A percentile compares a stretch with the other conserved stretches of the same genome.
phyloP scores from a whole-genome alignment of 2,329 filamentous ascomycete species.

The Zymoseptoria tritici region DNA sequence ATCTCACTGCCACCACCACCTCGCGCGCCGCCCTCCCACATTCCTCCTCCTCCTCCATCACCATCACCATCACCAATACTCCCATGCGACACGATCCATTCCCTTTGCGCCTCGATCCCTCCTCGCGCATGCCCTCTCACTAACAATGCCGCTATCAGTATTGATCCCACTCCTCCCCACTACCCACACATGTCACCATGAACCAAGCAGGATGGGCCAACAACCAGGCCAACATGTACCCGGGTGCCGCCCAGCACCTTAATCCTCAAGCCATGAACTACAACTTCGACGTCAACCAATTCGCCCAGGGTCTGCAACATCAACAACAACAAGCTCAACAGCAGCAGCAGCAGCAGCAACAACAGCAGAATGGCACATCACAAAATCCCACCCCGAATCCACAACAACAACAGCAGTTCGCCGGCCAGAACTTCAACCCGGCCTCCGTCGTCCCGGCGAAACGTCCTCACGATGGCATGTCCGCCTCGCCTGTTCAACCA shows the following conservation, averaged over 20 bases:
- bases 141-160: slow-evolving; percentile 6
- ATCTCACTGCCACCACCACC: not conserved
- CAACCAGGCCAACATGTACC: slow-evolving; percentile 17
- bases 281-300: slow-evolving; percentile 4
- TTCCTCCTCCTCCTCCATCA: not conserved
- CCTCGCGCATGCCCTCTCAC: not conserved
- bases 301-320: slow-evolving; percentile 25
- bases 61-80: not conserved
- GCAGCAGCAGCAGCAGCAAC: slow-evolving; percentile 26
- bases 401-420: slow-evolving; percentile 46
- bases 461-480: slow-evolving; percentile 78
- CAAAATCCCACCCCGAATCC: slow-evolving; percentile 59
- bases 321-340: slow-evolving; percentile 35
- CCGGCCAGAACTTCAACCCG: slow-evolving; percentile 72
- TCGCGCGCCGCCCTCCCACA: not conserved
- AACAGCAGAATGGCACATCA: slow-evolving; percentile 72
- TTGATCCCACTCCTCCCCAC: not conserved
- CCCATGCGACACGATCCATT: slow-evolving; percentile 1
- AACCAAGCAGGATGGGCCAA: slow-evolving; percentile 19
- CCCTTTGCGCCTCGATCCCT: not conserved
- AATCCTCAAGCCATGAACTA: slow-evolving; percentile 13
- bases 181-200: slow-evolving; percentile 12
- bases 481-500: slow-evolving; percentile 70
- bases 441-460: slow-evolving; percentile 86
- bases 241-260: slow-evolving; percentile 11